Conservation (phyloP, 345 rosid genomes). For the Hypericum androsaemum region DNA sequence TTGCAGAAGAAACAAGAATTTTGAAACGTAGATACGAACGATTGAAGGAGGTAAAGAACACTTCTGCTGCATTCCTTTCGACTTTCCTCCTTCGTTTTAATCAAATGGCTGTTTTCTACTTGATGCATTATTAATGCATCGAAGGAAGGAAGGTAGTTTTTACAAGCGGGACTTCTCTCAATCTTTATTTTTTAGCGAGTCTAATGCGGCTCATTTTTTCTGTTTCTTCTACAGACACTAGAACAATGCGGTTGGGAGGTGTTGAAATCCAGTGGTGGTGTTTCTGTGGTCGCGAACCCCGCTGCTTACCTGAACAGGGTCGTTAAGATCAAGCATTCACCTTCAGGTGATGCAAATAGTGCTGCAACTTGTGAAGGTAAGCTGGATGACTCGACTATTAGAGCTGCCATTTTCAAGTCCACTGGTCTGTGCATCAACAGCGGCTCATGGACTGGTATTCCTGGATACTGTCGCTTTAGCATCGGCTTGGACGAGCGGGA, state of each 20-base stretch:
- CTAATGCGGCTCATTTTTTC: neutral
- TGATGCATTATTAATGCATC: too few species aligned
- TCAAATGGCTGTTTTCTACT: too few species aligned
- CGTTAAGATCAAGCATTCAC: slow-evolving; percentile 26
- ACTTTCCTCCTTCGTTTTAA: neutral
- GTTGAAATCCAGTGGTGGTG: slow-evolving; percentile 49
- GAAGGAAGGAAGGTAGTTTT: too few species aligned
- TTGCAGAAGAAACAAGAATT: slow-evolving; percentile 34
- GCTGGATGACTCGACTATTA: slow-evolving; percentile 53
- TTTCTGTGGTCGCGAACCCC: slow-evolving; percentile 86
- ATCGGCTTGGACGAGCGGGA: slow-evolving; percentile 59
- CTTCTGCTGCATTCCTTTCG: neutral
- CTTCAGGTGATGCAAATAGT: slow-evolving; percentile 4
- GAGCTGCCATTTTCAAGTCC: slow-evolving; percentile 54
- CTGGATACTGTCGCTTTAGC: slow-evolving; percentile 85
- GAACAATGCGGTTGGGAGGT: slow-evolving; percentile 91
- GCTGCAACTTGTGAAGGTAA: slow-evolving; percentile 23
- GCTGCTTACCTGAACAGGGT: slow-evolving; percentile 47
- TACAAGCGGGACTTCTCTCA: too few species aligned
- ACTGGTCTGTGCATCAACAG: slow-evolving; percentile 84
- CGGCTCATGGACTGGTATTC: slow-evolving; percentile 76
- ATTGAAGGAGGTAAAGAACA: slow-evolving; percentile 61
- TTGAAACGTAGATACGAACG: slow-evolving; percentile 55
- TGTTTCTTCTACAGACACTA: slow-evolving; percentile 33
- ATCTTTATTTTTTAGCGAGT: too few species aligned